A percentile compares a stretch with the other conserved stretches of the same genome.
These are phyloP conservation scores for Elaeagnus macrophylla DNA, from an alignment of 306 rosid species.

Conservation along the genomic window DNA sequence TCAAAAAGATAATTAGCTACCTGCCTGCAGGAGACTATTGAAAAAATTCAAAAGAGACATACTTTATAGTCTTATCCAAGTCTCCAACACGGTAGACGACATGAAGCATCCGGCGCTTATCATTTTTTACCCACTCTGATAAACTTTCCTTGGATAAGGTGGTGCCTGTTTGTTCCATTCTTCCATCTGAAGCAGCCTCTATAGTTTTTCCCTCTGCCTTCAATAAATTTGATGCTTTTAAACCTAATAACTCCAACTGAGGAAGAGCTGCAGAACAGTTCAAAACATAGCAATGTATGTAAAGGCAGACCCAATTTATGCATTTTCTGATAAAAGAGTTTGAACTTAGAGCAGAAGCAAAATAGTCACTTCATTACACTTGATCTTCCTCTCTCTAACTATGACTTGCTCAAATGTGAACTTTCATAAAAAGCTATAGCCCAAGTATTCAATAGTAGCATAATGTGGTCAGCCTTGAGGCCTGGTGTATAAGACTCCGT, in stretches of 20 bases:
- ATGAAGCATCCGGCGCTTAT: constrained; percentile 56
- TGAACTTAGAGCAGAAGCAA: not conserved
- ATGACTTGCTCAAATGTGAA: too few species aligned
- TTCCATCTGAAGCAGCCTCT: constrained; percentile 32
- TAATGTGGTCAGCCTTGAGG: too few species aligned
- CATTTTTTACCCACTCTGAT: constrained; percentile 50
- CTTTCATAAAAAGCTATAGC: too few species aligned
- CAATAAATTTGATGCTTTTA: constrained; percentile 34
- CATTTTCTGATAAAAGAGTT: not conserved
- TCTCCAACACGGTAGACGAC: constrained; percentile 63
- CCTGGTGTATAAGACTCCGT: too few species aligned
- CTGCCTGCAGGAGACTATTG: not conserved
- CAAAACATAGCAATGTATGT: constrained; percentile 10
- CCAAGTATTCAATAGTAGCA: too few species aligned
- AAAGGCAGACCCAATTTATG: not conserved
- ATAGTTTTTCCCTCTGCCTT: constrained; percentile 28
- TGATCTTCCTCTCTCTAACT: not conserved
- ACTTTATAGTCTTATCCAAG: constrained; percentile 66
- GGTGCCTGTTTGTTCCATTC: constrained; percentile 33
- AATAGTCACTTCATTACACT: not conserved
- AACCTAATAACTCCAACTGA: constrained; percentile 26
- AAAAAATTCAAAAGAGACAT: constrained; percentile 7
- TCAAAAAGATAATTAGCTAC: not conserved
- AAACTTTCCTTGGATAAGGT: constrained; percentile 37
- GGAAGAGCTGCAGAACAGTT: constrained; percentile 33